phyloP scores from a whole-genome alignment of 2,329 filamentous ascomycete genomes.

The Venturia effusa region DNA sequence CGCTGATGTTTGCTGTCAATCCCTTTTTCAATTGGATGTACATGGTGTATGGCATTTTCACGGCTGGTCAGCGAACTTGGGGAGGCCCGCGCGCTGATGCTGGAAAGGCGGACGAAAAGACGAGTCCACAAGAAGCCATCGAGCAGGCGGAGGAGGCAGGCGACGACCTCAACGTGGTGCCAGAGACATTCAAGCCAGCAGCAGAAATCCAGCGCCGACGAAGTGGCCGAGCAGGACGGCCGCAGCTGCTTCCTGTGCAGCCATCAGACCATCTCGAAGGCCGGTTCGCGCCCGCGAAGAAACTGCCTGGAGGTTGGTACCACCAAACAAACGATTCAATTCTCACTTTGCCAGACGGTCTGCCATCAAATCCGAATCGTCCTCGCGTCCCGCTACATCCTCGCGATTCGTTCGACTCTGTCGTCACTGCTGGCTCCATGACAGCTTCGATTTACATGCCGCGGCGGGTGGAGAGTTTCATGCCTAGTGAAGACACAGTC shows the following conservation, averaged over 20 bases:
- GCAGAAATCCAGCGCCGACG: slow-evolving; percentile 33
- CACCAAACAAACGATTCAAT: slow-evolving; percentile 55
- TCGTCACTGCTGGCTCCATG: slow-evolving; percentile 45
- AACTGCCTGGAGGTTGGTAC: slow-evolving; percentile 58
- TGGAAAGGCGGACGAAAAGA: slow-evolving; percentile 63
- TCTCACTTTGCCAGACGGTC: slow-evolving; percentile 42
- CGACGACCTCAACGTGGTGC: slow-evolving; percentile 82
- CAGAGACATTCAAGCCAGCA: slow-evolving; percentile 63
- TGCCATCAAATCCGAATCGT: slow-evolving; percentile 33
- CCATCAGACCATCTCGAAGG: slow-evolving; percentile 68
- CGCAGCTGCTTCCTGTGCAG: slow-evolving; percentile 45
- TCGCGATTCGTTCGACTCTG: slow-evolving; percentile 57
- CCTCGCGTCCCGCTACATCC: slow-evolving; percentile 41
- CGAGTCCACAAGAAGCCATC: slow-evolving; percentile 71
- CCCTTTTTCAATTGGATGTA: slow-evolving; percentile 98
- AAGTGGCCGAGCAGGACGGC: background rate
- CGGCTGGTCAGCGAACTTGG: slow-evolving; percentile 89
- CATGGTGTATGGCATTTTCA: slow-evolving; percentile 95
- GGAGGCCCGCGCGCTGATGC: slow-evolving; percentile 87
- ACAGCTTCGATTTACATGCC: slow-evolving; percentile 55
- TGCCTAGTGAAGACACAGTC: slow-evolving; percentile 65
- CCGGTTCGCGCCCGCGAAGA: slow-evolving; percentile 62
- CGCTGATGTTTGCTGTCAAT: slow-evolving; percentile 88
- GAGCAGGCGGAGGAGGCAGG: slow-evolving; percentile 67
- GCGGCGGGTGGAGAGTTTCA: slow-evolving; percentile 60